Evolutionary conservation across 108 stramenopile genomes (phyloP), one percentile per base, ranked within the genome.

Genomic region (Epipyxis sp.): DNA sequence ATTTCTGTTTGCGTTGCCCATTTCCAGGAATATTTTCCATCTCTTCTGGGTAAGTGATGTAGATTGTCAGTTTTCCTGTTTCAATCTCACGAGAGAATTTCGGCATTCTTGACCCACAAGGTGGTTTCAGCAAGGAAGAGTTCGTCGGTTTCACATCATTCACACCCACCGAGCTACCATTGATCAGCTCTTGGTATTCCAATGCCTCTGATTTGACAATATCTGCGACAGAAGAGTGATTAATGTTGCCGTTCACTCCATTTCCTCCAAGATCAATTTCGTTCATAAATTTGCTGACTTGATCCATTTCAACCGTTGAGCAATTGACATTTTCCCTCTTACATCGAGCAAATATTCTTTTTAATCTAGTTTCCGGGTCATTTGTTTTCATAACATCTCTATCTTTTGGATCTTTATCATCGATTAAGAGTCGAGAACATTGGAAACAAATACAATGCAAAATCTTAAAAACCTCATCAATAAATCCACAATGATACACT

Each of bases 381-480:
- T 3, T 39, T 6, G 43, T 37, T 27, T 57, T 3, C 44, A 74
- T 39, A 42, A 27, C n/a, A 10, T 74, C 46, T 10, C 50, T 37
- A 32, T 54, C 50, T 32, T 57, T 74, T 3, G 46, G 89, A 62
- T 87, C 83, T 16, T 37, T 71, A 80, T 90, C 90, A 37, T 85
- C 83, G 1, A 84, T 57, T 41, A 90, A 82, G 42, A 99, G 85
- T 40, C 91, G 85, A 42, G 88, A 88, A 83, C 95, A 96, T 80
- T 94, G 90, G 82, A 88, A 95, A 84, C 97, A 99, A 1, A 98
- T 92, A 81, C 96, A 98, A 1, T 95, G 86, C 78, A 97, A 81
- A 2, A 93, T 83, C 86, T 93, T 94, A 43, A 97, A 81, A 1
- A 88, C 90, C 2, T 89, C 84, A 72, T 95, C 88, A 76, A 98